These are phyloP conservation scores for Fusarium nelsonii DNA, from an alignment of 2,329 filamentous ascomycete genomes.

Conservation along the genomic window DNA sequence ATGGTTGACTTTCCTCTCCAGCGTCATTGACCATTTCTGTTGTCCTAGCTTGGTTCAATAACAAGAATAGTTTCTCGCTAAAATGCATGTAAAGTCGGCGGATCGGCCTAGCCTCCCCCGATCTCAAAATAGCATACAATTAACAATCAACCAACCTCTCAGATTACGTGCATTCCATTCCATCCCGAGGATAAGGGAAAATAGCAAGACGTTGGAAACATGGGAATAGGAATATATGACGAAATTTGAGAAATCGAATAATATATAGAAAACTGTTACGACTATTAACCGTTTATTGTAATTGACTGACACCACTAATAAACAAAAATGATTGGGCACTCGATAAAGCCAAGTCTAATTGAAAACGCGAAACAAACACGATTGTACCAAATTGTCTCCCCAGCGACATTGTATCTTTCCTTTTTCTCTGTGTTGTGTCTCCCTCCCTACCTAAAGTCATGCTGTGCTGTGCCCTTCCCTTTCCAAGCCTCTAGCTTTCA, in stretches of 20 bases:
- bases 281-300: background rate
- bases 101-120: constrained; percentile 21
- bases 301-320: background rate
- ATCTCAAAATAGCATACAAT: constrained; percentile 27
- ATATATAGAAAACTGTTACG: background rate
- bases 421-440: background rate
- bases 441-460: background rate
- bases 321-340: background rate
- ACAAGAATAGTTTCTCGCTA: background rate
- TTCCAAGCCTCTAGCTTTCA: constrained; percentile 1
- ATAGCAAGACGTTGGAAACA: background rate
- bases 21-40: too few species aligned
- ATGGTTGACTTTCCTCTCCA: too few species aligned
- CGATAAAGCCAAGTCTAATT: constrained; percentile 6
- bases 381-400: constrained; percentile 26
- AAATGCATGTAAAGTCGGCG: constrained; percentile 15
- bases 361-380: constrained; percentile 46
- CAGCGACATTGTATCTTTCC: constrained; percentile 19
- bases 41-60: background rate
- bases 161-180: constrained; percentile 22
- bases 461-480: background rate
- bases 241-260: background rate
- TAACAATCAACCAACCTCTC: constrained; percentile 24
- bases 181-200: constrained; percentile 1
- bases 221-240: background rate